phyloP scores from a whole-genome alignment of 2,329 filamentous ascomycete species.

The Tolypocladium pustulatum region DNA sequence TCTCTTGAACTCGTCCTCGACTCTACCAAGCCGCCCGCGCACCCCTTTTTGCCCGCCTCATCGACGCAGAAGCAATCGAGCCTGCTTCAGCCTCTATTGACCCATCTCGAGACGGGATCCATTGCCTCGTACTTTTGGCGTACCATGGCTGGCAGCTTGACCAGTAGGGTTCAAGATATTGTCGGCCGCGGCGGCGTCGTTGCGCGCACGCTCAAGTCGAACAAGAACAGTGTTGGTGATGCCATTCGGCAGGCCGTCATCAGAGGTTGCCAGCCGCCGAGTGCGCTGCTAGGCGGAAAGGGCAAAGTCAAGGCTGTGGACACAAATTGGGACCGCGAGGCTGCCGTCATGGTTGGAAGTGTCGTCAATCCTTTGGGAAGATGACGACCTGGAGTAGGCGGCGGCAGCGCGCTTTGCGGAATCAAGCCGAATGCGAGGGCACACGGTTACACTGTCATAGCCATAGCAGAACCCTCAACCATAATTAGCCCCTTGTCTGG shows the following conservation, averaged over 20 bases:
- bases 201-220: conserved; percentile 68
- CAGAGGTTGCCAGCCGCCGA: conserved; percentile 60
- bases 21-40: conserved; percentile 53
- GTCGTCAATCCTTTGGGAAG: conserved; percentile 51
- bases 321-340: conserved; percentile 75
- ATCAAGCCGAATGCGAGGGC: not conserved
- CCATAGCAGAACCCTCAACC: not conserved
- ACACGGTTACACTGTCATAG: not conserved
- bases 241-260: conserved; percentile 77
- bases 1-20: conserved; percentile 72
- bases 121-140: conserved; percentile 91
- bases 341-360: conserved; percentile 87
- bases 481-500: not conserved
- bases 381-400: conserved; percentile 4
- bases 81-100: conserved; percentile 63
- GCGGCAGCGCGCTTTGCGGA: not conserved
- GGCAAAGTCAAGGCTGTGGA: conserved; percentile 35
- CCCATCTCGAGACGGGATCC: conserved; percentile 76
- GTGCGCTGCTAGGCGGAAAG: conserved; percentile 31
- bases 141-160: conserved; percentile 68
- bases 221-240: conserved; percentile 63
- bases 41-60: conserved; percentile 48
- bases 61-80: conserved; percentile 29
- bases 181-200: conserved; percentile 72
- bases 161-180: conserved; percentile 73